Evolutionary conservation across 768 basidiomycete genomes (phyloP), one percentile per base, ranked within the genome.

Genomic region (Phaeotremella skinneri): DNA sequence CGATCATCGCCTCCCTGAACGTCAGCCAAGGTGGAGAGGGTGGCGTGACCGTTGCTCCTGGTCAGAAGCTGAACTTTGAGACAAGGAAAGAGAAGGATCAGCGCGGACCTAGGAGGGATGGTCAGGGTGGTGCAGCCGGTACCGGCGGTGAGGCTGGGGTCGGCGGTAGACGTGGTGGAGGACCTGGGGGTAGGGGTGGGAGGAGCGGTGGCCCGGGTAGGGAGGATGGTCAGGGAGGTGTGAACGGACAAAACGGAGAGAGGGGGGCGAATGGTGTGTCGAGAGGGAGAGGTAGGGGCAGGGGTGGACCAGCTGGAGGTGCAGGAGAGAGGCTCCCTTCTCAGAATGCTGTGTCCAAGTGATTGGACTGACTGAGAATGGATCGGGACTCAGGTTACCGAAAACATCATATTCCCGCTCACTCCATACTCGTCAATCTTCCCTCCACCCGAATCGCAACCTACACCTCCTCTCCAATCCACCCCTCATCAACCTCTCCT

Each of bases 61-160:
- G 82, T 7, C 86, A 83, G 0, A 80, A 87, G 59, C 85, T 97
- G 59, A 81, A 79, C 59, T 84, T 97, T 32, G 92, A 94, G 82
- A 89, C 88, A 42, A 84, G 89, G 77, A 96, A 91, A 81, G 92
- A 97, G 79, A 83, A 91, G 45, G 84, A 85, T 34, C 91, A 96
- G n/a, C 79, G 92, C 56, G 43, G 68, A 42, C 49, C 50, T 14
- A 59, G 56, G 41, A 21, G 29, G 20, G 37, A 23, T 55, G 54
- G 42, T 26, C 32, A 11, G 14, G 34, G 20, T 29, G 41, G 59
- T 2, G 55, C 52, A 17, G 58, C 31, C 1, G 32, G 39, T 6
- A 23, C 47, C 7, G 54, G 41, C 6, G 52, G 50, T 21, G 42
- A 48, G 31, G 50, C 58, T 4, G 58, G 58, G 30, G 55, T 39